phyloP scores from a whole-genome alignment of 2,329 filamentous ascomycete species.

The Monilinia laxa region DNA sequence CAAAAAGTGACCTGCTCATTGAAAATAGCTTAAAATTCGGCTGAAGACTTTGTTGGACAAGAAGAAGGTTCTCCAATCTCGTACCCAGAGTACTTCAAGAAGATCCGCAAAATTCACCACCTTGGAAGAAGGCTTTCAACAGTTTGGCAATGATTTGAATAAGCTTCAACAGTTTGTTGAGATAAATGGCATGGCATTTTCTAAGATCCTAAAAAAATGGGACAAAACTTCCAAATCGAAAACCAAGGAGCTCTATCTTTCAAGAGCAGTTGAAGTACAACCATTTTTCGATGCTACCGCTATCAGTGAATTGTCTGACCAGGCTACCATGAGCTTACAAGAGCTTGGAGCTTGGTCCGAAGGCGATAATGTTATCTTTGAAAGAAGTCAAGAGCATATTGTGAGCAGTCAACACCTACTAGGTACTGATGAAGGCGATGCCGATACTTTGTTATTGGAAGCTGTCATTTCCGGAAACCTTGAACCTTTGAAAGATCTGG shows the following conservation, averaged over 20 bases:
- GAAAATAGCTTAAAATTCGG: conserved; percentile 78
- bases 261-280: conserved; percentile 92
- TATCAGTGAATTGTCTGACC: conserved; percentile 93
- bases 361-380: conserved; percentile 87
- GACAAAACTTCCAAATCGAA: conserved; percentile 99
- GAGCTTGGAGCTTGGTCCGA: conserved; percentile 97
- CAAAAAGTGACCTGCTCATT: conserved; percentile 10
- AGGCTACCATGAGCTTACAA: conserved; percentile 92
- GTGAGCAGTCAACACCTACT: conserved; percentile 65
- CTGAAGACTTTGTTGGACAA: conserved; percentile 92
- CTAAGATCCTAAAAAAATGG: conserved; percentile 99
- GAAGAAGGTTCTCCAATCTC: conserved; percentile 84
- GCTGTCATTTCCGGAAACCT: conserved; percentile 81
- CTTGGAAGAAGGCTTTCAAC: conserved; percentile 92
- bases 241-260: conserved; percentile 96
- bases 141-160: conserved; percentile 94
- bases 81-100: conserved; percentile 73
- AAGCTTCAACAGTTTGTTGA: conserved; percentile 99
- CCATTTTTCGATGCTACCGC: conserved; percentile 98
- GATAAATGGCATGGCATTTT: conserved; percentile 95
- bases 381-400: conserved; percentile 58
- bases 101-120: conserved; percentile 92
- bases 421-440: conserved; percentile 83
- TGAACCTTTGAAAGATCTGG: conserved; percentile 73
- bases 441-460: conserved; percentile 84